Percentiles rank a stretch among this genome's conserved stretches.
Conservation (phyloP, 441 rosid genomes). For the Croton laevigatus region DNA sequence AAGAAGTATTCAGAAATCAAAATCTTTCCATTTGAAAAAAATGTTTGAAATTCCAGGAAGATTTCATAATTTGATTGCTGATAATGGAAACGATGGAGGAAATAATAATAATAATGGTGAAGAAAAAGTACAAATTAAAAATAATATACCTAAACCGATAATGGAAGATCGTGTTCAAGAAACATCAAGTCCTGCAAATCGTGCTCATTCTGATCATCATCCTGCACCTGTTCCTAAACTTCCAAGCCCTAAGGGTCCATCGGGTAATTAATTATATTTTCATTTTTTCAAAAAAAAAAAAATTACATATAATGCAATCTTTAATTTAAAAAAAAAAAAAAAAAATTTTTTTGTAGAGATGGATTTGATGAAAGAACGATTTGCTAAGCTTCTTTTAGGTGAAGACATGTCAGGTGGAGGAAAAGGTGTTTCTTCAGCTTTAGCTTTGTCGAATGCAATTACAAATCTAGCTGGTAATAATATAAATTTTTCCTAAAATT, state of each 20-base stretch:
- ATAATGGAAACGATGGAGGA: conserved; percentile 24
- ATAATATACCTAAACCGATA: conserved; percentile 10
- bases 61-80: conserved; percentile 26
- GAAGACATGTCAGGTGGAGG: conserved; percentile 99
- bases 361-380: conserved; percentile 82
- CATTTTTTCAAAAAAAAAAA: too few species aligned
- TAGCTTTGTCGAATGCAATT: conserved; percentile 92
- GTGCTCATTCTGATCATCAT: conserved; percentile 23
- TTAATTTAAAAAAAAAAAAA: too few species aligned
- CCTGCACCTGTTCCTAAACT: not conserved
- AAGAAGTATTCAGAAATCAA: conserved; percentile 34
- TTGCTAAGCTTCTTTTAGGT: conserved; percentile 81
- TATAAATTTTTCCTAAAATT: not conserved
- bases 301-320: too few species aligned
- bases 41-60: conserved; percentile 43
- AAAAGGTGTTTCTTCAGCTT: conserved; percentile 91
- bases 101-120: not conserved
- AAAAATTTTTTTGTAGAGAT: conserved; percentile 40
- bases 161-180: conserved; percentile 28
- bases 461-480: conserved; percentile 82
- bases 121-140: not conserved
- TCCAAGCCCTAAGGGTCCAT: conserved; percentile 28
- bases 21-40: conserved; percentile 36
- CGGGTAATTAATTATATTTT: conserved; percentile 30
- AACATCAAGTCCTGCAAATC: conserved; percentile 30